Evolutionary conservation across 1,139 yeast genomes (phyloP), one percentile per base, ranked within the genome.

Genomic region (Schwanniomyces etchellsii): DNA sequence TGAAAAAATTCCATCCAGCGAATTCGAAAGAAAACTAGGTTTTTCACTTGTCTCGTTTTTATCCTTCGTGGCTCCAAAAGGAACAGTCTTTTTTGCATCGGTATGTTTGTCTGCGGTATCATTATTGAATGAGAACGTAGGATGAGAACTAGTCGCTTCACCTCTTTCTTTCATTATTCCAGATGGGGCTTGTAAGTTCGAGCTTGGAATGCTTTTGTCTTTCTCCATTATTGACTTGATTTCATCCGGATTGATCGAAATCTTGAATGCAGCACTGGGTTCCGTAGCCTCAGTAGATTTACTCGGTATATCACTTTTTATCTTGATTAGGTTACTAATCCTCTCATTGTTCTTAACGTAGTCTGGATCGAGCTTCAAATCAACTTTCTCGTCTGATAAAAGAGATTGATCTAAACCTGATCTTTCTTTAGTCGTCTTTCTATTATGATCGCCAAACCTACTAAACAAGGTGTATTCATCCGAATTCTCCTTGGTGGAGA

Each of bases 201-300:
- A n/a, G n/a, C n/a, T n/a, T n/a, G 21, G 21, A 18, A n/a, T 7
- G 9, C n/a, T n/a, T 7, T 18, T 18, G 9, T 18, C 21, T 26
- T 44, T 50, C 20, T 43, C 42, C 5, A 55, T 36, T 9, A 59
- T 47, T 7, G 48, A 44, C 21, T 43, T 37, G 23, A 61, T 44
- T 27, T 55, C 54, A 7, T 44, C 42, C 29, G 52, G 49, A 27
- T 57, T 55, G 11, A 60, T 50, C 5, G 57, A 48, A 36, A 64
- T 64, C 21, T 57, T 50, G 44, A 64, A 64, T 1, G 68, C 70
- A 3, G 59, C 49, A 26, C 67, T 61, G 12, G 71, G 71, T 15
- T 51, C 32, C n/a, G n/a, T 7, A 7, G 7, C n/a, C 7, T 18
- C 21, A 7, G 7, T 18, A 18, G 7, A 7, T 14, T 29, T 34